These are phyloP conservation scores for Sarocladiaceae sp. DNA, from an alignment of 2,329 filamentous ascomycete species.

Conservation along the genomic window DNA sequence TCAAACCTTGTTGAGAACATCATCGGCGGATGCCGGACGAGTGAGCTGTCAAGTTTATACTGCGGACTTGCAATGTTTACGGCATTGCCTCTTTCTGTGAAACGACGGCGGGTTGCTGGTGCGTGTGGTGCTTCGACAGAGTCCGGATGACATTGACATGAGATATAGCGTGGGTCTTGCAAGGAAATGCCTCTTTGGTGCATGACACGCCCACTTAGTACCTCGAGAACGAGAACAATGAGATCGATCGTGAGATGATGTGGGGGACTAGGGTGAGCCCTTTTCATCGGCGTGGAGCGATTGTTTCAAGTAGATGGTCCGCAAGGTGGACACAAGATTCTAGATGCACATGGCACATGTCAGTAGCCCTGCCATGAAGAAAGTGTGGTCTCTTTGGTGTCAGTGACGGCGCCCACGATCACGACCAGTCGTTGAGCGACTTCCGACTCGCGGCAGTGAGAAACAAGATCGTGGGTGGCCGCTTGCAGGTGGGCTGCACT, in stretches of 20 bases:
- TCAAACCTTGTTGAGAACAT: not conserved
- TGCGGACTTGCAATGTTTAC: not conserved
- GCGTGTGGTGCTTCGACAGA: too few relatives aligned
- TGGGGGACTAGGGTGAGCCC: not conserved
- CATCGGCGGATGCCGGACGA: not conserved
- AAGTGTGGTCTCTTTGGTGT: not conserved
- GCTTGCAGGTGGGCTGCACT: conserved; percentile 4
- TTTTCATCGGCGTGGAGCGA: not conserved
- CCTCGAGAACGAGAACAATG: not conserved
- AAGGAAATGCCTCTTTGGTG: not conserved
- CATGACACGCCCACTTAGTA: not conserved
- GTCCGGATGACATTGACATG: too few relatives aligned
- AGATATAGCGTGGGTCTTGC: too few relatives aligned
- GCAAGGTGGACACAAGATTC: not conserved
- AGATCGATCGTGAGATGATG: not conserved
- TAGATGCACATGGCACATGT: not conserved
- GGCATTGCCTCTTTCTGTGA: too few relatives aligned
- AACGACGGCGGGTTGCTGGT: conserved; percentile 4
- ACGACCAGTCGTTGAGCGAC: conserved; percentile 1
- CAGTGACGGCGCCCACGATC: too few relatives aligned
- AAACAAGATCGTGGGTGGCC: not conserved
- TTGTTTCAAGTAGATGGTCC: conserved; percentile 4
- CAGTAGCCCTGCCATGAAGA: not conserved
- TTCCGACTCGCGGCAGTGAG: conserved; percentile 1
- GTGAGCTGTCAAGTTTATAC: conserved; percentile 2